Percentiles rank a stretch among this genome's conserved stretches.
These are phyloP conservation scores for Lentinula sp. DNA, from an alignment of 768 basidiomycete species.

Conservation along the genomic window DNA sequence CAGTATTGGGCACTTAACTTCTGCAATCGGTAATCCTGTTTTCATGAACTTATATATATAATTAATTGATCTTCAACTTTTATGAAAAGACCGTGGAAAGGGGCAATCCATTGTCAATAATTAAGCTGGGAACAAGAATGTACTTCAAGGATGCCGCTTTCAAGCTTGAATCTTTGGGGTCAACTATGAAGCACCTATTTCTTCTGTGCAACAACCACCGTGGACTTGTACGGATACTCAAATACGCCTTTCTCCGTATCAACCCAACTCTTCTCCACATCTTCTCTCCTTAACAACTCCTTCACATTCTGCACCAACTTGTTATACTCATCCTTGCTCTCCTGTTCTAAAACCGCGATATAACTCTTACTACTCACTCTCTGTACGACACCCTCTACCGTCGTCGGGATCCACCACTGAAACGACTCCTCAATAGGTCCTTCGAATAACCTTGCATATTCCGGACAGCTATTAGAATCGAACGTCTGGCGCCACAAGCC, in stretches of 20 bases:
- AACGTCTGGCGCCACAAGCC: slow-evolving; percentile 71
- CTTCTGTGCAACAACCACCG: slow-evolving; percentile 46
- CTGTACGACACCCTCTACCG: slow-evolving; percentile 51
- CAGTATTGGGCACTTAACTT: too few relatives aligned
- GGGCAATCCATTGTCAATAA: too few relatives aligned
- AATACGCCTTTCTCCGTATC: slow-evolving; percentile 69
- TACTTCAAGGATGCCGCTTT: too few relatives aligned
- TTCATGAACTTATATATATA: too few relatives aligned
- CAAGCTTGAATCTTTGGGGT: too few relatives aligned
- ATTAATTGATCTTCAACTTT: too few relatives aligned
- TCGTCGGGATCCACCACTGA: slow-evolving; percentile 45
- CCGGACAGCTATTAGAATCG: slow-evolving; percentile 32
- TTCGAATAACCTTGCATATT: slow-evolving; percentile 57
- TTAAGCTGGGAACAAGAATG: too few relatives aligned
- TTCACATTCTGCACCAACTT: slow-evolving; percentile 45
- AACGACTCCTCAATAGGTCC: slow-evolving; percentile 52
- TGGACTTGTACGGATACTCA: slow-evolving; percentile 74
- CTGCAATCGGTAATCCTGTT: too few relatives aligned
- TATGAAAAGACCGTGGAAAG: too few relatives aligned
- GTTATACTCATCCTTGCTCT: slow-evolving; percentile 46
- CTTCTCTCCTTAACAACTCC: slow-evolving; percentile 50
- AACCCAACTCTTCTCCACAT: slow-evolving; percentile 62
- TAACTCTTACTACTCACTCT: slow-evolving; percentile 84
- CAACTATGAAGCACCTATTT: slow-evolving; percentile 19
- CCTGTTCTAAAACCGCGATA: slow-evolving; percentile 54